Evolutionary conservation across 495 filamentous ascomycete genomes (phyloP).

Genomic region (Chaetomium tenue): DNA sequence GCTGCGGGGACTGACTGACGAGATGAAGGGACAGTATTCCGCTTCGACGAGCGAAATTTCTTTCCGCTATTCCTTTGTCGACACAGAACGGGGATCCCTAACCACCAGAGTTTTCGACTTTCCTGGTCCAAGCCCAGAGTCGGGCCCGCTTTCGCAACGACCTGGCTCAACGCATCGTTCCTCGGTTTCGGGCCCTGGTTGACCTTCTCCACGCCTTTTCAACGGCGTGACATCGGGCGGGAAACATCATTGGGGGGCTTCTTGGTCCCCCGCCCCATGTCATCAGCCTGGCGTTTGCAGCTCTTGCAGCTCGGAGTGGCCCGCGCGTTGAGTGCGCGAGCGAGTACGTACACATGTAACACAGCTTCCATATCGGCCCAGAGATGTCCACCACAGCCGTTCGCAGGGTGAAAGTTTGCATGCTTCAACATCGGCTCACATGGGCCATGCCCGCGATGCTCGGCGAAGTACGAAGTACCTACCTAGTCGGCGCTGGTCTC

Average conservation of each 20-base stretch:
- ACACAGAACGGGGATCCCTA: background rate
- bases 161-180: background rate
- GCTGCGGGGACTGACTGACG: slow-evolving; percentile 22
- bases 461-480: too few species aligned
- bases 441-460: background rate
- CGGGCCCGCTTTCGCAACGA: slow-evolving; percentile 3
- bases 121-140: slow-evolving; percentile 6
- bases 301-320: slow-evolving; percentile 5
- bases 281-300: slow-evolving; percentile 20
- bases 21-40: slow-evolving; percentile 14
- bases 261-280: slow-evolving; percentile 6
- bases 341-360: background rate
- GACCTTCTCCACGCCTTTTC: slow-evolving; percentile 17
- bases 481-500: too few species aligned
- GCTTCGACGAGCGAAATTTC: background rate
- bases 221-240: slow-evolving; percentile 35
- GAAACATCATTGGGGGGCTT: slow-evolving; percentile 10
- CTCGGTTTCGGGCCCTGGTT: background rate
- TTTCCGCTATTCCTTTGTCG: background rate
- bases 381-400: background rate
- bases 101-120: background rate
- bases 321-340: background rate
- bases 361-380: background rate
- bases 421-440: background rate
- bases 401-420: background rate